Base-by-base conservation (phyloP, 129 eudicot species). In the Calendula officinalis region DNA sequence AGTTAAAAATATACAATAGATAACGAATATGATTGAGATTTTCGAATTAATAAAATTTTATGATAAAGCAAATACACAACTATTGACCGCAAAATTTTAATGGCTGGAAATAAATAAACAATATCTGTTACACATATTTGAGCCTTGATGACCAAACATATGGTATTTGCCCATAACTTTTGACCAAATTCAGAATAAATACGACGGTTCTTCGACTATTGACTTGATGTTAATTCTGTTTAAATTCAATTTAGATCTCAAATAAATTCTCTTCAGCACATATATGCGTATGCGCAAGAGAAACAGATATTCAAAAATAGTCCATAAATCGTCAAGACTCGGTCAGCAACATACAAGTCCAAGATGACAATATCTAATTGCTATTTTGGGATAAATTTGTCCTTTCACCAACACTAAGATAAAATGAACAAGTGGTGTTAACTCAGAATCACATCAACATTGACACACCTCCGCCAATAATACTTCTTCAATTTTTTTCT, bases 341-440 rank as follows among this genome's bases (percentile, higher is more conserved):
- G 62, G 62, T 41, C 48, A 58, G 47, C 64, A 38, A 58, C 64
- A 3, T 13, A 38, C 8, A 12, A 39, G 34, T 38, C 47, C 12
- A 15, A 58, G 64, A 58, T 58, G 64, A 36, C 59, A 3, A 10
- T 12, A 17, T 27, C 36, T 3, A 58, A 13, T 14, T 58, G 4
- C 64, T 58, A 35, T 58, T 58, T 58, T 15, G 36, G 32, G 46
- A 58, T 37, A 38, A 38, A 37, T 7, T 33, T 10, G 16, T 15
- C 27, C 10, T 33, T 3, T 12, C 36, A 22, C 37, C 6, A 53
- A 12, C 35, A 41, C 0, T 41, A 41, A 8, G 10, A 41, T 7
- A 41, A 22, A 6, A 49, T 49, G 4, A 15, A 49, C 27, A 6
- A 6, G 4, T 7, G 13, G 4, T 14, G 27, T n/a, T 13, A n/a